Conservation (phyloP, 2,329 filamentous ascomycete species). For the Coleophoma eucalyptorum region DNA sequence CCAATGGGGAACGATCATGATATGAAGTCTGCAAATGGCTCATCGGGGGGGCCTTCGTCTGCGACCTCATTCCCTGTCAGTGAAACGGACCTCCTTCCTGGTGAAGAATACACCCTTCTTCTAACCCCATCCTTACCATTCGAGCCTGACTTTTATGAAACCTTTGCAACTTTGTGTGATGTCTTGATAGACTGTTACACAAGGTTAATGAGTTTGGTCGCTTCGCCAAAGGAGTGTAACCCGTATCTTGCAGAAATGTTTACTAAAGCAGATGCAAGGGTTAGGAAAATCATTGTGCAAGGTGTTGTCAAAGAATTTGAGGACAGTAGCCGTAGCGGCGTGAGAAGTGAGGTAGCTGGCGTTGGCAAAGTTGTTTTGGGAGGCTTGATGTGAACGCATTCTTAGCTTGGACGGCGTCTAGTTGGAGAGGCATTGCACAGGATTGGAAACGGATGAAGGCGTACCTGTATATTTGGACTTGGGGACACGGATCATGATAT, state of each 20-base stretch:
- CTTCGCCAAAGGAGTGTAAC: constrained; percentile 70
- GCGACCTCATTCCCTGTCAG: constrained; percentile 45
- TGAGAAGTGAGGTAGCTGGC: constrained; percentile 78
- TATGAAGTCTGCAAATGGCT: constrained; percentile 37
- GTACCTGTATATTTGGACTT: too few species aligned
- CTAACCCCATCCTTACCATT: constrained; percentile 92
- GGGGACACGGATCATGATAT: too few species aligned
- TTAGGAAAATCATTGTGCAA: constrained; percentile 86
- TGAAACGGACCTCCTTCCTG: constrained; percentile 66
- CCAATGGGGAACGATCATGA: constrained; percentile 46
- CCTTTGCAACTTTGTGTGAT: constrained; percentile 92
- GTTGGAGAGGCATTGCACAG: constrained; percentile 2
- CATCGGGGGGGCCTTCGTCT: constrained; percentile 30
- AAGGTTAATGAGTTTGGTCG: constrained; percentile 69
- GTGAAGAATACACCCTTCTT: constrained; percentile 84
- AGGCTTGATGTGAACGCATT: constrained; percentile 63
- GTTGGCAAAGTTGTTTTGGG: constrained; percentile 87
- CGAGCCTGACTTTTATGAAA: constrained; percentile 95
- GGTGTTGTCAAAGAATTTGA: constrained; percentile 91
- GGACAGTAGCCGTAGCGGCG: constrained; percentile 71
- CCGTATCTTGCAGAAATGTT: constrained; percentile 78
- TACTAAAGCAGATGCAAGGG: constrained; percentile 78
- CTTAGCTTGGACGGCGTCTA: neutral
- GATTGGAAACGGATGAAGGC: neutral
- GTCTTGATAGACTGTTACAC: constrained; percentile 91